Percentiles rank a stretch among this genome's conserved stretches.
These are phyloP conservation scores for Lodderomyces margitis DNA, from an alignment of 1,139 yeast genomes.

Conservation along the genomic window DNA sequence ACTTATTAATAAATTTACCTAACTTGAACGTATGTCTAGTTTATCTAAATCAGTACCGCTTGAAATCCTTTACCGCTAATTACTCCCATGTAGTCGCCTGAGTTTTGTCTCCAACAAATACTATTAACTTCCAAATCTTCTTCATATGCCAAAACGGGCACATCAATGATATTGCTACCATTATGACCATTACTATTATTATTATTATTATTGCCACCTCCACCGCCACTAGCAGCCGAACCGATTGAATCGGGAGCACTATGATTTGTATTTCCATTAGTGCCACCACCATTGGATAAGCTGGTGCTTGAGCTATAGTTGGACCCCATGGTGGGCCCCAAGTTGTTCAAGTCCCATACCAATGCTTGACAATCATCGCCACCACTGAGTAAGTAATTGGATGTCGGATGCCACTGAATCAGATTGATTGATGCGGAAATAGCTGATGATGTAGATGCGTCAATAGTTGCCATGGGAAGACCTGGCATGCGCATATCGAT, in stretches of 20 bases:
- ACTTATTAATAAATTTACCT: not conserved
- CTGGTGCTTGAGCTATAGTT: slow-evolving; percentile 2
- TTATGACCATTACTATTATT: slow-evolving; percentile 3
- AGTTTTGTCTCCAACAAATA: slow-evolving; percentile 64
- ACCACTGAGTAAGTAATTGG: slow-evolving; percentile 67
- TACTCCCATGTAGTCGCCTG: slow-evolving; percentile 79
- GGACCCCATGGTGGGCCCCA: slow-evolving; percentile 11
- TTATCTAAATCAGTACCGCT: slow-evolving; percentile 49
- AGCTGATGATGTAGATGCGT: slow-evolving; percentile 49
- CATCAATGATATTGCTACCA: slow-evolving; percentile 25
- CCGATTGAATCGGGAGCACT: not conserved
- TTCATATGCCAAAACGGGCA: slow-evolving; percentile 54
- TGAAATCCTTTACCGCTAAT: slow-evolving; percentile 81
- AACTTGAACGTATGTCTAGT: no score
- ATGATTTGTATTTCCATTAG: slow-evolving; percentile 1
- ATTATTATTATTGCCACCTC: not conserved
- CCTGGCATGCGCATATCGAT: slow-evolving; percentile 91
- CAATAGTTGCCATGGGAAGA: slow-evolving; percentile 64
- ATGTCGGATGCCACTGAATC: slow-evolving; percentile 81
- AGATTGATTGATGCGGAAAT: slow-evolving; percentile 50
- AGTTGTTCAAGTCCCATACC: slow-evolving; percentile 68
- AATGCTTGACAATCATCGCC: slow-evolving; percentile 91
- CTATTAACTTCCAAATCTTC: slow-evolving; percentile 72
- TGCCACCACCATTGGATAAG: slow-evolving; percentile 1
- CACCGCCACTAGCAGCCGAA: not conserved